These are phyloP conservation scores for Zygoascus flipseniorum DNA, from an alignment of 805 yeast genomes.

Conservation along the genomic window DNA sequence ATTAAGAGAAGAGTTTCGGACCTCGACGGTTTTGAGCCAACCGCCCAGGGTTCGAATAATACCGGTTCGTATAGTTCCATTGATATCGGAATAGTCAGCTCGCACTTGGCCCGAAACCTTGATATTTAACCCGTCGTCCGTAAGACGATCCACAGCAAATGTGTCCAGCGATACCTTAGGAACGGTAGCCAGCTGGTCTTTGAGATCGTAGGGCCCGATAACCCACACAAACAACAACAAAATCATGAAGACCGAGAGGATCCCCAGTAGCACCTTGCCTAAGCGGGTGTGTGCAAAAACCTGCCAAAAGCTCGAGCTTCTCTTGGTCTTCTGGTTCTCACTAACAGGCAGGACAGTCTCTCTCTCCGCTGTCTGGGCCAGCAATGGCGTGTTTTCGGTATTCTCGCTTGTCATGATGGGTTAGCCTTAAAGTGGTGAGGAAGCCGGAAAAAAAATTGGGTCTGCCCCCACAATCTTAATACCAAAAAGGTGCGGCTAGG, in stretches of 20 bases:
- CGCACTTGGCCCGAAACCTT: constrained; percentile 9
- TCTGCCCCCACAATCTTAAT: too few relatives aligned
- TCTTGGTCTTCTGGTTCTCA: not conserved
- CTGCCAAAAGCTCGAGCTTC: not conserved
- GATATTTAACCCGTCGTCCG: constrained; percentile 11
- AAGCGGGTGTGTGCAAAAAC: not conserved
- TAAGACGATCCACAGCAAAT: constrained; percentile 7
- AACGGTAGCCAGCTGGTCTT: not conserved
- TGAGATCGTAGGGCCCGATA: not conserved
- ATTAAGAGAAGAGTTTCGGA: constrained; percentile 5
- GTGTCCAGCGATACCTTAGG: constrained; percentile 3
- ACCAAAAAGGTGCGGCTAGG: too few relatives aligned
- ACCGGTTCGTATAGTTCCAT: constrained; percentile 6
- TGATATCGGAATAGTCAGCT: constrained; percentile 10
- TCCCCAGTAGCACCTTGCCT: not conserved
- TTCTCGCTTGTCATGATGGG: not conserved
- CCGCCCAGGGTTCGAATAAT: constrained; percentile 7
- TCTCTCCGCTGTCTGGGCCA: not conserved
- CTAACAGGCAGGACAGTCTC: not conserved
- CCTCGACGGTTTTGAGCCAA: constrained; percentile 2
- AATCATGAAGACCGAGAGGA: not conserved
- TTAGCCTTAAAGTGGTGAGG: not conserved
- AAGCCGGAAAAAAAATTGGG: too few relatives aligned
- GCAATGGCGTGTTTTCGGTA: not conserved
- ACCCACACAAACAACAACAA: not conserved